phyloP scores from a whole-genome alignment of 1,139 yeast species.

The Geotrichum europaeum region DNA sequence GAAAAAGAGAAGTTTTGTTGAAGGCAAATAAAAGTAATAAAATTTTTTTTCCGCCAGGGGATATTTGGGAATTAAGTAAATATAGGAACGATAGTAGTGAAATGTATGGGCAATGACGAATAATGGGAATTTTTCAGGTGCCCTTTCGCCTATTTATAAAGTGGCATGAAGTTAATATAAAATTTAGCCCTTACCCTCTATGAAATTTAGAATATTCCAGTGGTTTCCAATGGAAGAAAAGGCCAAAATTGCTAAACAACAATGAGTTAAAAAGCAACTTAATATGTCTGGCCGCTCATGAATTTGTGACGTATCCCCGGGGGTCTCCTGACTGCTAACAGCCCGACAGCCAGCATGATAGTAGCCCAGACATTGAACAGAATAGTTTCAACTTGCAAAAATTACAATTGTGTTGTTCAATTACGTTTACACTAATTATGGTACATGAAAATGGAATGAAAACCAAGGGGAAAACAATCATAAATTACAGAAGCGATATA shows the following conservation, averaged over 20 bases:
- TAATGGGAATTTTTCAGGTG: background rate
- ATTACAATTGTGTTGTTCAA: background rate
- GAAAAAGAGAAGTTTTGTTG: slow-evolving; percentile 1
- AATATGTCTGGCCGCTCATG: background rate
- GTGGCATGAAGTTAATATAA: background rate
- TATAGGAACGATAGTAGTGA: background rate
- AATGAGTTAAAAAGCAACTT: background rate
- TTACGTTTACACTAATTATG: background rate
- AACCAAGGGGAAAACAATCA: background rate
- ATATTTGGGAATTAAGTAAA: slow-evolving; percentile 11
- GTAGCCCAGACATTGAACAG: background rate
- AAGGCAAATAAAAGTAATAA: background rate
- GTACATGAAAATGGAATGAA: background rate
- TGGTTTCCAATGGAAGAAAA: background rate
- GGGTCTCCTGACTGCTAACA: background rate
- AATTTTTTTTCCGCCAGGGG: slow-evolving; percentile 1
- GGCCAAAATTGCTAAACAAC: background rate
- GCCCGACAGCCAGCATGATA: background rate
- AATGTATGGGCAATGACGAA: background rate
- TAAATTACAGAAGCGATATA: background rate
- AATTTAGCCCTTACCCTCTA: background rate
- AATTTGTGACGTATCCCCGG: background rate
- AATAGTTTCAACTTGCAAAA: background rate
- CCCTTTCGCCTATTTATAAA: background rate
- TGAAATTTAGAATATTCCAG: slow-evolving; percentile 11